Base-by-base conservation (phyloP, 106 monocot species). In the Dendrobium huoshanense region DNA sequence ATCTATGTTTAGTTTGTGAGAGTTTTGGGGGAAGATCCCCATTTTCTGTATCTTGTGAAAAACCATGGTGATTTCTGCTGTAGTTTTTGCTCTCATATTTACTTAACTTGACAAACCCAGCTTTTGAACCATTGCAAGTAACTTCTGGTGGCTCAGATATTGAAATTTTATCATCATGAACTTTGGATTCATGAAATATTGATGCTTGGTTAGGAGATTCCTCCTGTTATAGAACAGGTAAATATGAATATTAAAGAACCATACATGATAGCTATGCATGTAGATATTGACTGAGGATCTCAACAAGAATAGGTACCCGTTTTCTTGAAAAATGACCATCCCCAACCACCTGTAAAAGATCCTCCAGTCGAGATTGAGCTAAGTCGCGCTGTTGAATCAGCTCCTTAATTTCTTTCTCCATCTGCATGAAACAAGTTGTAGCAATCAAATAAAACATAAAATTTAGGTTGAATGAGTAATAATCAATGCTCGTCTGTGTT, bases 321-420 rank as follows among this genome's bases (percentile, higher is more conserved):
- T 83, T 85, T 56, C 75, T 89, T 77, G 88, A 88, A 75, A 75
- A 72, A 27, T 55, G 86, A 67, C 85, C 77, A 58, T 80, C 84
- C 54, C 88, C 85, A 61, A 87, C 80, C 78, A 73, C 82, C 42
- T 73, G 79, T 40, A 95, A 87, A 78, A 95, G 83, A 88, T 93
- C 87, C 73, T 88, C 89, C 5, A 93, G 75, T 54, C 90, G 84
- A 68, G 88, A 85, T 79, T 90, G 90, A 79, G 93, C 90, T 48
- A 91, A 81, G 81, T 95, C 89, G 48, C 90, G 78, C 79, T 99
- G 91, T 58, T 85, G 86, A 19, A 84, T 93, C 27, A 95, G 58
- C 77, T 93, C 99, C 81, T 84, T 99, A 58, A 95, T 92, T 81
- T 99, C 90, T 73, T 83, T 93, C 80, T 95, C 99, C 99, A 99